Percentiles rank a stretch among this genome's conserved stretches.
phyloP scores from a whole-genome alignment of 2,329 filamentous ascomycete species.

The Cordyceps cateniannulata region DNA sequence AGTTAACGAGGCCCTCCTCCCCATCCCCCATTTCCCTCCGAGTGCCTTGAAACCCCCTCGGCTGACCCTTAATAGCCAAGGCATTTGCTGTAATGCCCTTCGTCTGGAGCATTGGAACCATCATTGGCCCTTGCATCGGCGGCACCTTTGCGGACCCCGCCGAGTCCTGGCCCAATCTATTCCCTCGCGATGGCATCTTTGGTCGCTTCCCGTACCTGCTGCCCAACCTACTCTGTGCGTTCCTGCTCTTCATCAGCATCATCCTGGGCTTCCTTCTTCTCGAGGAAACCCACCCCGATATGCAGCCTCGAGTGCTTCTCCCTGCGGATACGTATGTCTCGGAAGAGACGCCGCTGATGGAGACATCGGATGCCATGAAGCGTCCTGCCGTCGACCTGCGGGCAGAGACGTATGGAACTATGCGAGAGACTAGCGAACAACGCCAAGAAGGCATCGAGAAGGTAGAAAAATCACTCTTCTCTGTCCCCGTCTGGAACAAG shows the following conservation, averaged over 20 bases:
- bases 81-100: slow-evolving; percentile 93
- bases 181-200: slow-evolving; percentile 65
- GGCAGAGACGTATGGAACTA: slow-evolving; percentile 74
- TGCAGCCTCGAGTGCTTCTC: slow-evolving; percentile 50
- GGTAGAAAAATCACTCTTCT: slow-evolving; percentile 28
- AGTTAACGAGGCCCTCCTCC: background rate
- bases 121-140: slow-evolving; percentile 81
- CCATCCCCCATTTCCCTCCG: too few species aligned
- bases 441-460: slow-evolving; percentile 34
- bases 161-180: slow-evolving; percentile 63
- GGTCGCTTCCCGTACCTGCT: slow-evolving; percentile 77
- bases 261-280: slow-evolving; percentile 73
- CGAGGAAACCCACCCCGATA: slow-evolving; percentile 83
- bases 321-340: slow-evolving; percentile 46
- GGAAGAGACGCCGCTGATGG: slow-evolving; percentile 67
- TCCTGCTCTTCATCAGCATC: slow-evolving; percentile 71
- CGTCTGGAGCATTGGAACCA: slow-evolving; percentile 86
- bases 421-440: slow-evolving; percentile 42
- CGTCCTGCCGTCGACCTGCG: slow-evolving; percentile 67
- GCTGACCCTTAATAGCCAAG: slow-evolving; percentile 47
- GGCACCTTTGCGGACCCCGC: slow-evolving; percentile 78
- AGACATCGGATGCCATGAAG: slow-evolving; percentile 67
- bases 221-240: slow-evolving; percentile 79
- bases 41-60: background rate
- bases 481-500: slow-evolving; percentile 43